phyloP scores from a whole-genome alignment of 208 protist genomes.

The Trypanosoma conorhini region DNA sequence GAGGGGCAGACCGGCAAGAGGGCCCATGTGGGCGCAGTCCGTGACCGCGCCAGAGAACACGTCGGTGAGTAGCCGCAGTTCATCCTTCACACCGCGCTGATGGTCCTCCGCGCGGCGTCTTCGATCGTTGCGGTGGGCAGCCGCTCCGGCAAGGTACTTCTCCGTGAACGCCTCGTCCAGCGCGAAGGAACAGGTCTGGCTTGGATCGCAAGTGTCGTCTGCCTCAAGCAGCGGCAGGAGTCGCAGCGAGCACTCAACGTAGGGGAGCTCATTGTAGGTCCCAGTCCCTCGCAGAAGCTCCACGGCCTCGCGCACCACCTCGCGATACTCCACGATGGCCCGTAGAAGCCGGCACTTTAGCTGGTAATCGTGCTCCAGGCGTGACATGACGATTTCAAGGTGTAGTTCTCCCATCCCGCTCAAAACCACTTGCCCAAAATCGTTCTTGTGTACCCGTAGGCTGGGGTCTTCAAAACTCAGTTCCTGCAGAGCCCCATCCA shows the following conservation, averaged over 20 bases:
- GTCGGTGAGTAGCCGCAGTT: constrained; percentile 37
- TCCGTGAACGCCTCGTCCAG: constrained; percentile 48
- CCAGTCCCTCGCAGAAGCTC: constrained; percentile 31
- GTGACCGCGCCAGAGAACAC: constrained; percentile 52
- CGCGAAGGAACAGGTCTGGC: constrained; percentile 41
- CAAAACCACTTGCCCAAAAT: constrained; percentile 93
- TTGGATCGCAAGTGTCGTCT: constrained; percentile 30
- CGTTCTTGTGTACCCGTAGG: constrained; percentile 83
- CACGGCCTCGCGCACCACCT: constrained; percentile 43
- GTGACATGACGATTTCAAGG: constrained; percentile 95
- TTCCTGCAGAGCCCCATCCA: constrained; percentile 92
- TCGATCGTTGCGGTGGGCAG: not conserved
- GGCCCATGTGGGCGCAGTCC: constrained; percentile 64
- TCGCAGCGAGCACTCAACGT: constrained; percentile 61
- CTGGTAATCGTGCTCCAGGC: constrained; percentile 92
- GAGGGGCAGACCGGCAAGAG: constrained; percentile 69
- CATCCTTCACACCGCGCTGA: constrained; percentile 50
- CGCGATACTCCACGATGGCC: constrained; percentile 87
- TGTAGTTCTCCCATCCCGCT: constrained; percentile 97
- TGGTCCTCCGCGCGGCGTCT: constrained; percentile 26
- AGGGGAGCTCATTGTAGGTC: constrained; percentile 60
- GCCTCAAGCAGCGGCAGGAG: constrained; percentile 45
- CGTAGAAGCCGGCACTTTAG: constrained; percentile 86
- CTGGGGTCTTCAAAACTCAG: constrained; percentile 95
- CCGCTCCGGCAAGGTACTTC: constrained; percentile 27